Evolutionary conservation across 73 alveolate species (phyloP).

Genomic region (Paramecium primaurelia): DNA sequence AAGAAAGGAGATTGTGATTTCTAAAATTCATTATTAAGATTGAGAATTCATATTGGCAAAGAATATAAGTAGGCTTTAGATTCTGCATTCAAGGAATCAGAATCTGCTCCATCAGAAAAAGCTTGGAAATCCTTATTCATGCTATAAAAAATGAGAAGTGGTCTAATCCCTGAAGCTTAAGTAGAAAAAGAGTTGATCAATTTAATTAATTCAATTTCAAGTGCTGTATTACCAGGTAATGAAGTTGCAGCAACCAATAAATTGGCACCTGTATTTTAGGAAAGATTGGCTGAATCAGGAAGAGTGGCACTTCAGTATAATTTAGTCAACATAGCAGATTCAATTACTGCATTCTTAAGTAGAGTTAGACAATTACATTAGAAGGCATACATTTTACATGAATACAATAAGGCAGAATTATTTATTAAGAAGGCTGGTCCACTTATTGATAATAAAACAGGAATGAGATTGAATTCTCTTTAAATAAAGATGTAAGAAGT

Average conservation of each 20-base stretch:
- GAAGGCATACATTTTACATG: constrained; percentile 82
- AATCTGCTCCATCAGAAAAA: constrained; percentile 84
- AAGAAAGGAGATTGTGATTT: constrained; percentile 96
- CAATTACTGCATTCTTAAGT: constrained; percentile 69
- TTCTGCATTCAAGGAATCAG: constrained; percentile 93
- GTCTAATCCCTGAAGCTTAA: constrained; percentile 93
- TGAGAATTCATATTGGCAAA: constrained; percentile 93
- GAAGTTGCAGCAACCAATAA: constrained; percentile 73
- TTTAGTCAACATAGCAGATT: constrained; percentile 76
- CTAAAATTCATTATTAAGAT: constrained; percentile 90
- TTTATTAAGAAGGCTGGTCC: constrained; percentile 73
- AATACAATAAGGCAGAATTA: constrained; percentile 85
- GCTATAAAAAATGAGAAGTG: constrained; percentile 92
- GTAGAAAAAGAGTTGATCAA: constrained; percentile 96
- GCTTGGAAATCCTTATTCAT: constrained; percentile 86
- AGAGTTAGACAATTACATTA: constrained; percentile 75
- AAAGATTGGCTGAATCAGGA: constrained; percentile 89
- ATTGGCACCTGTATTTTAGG: constrained; percentile 72
- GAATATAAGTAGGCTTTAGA: constrained; percentile 96
- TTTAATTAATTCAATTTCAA: constrained; percentile 87
- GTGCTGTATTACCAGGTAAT: constrained; percentile 80
- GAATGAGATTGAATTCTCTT: constrained; percentile 80
- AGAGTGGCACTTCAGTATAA: constrained; percentile 84
- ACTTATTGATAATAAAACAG: constrained; percentile 82
- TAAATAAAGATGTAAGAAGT: constrained; percentile 79